phyloP scores from a whole-genome alignment of 1,139 yeast species.

The Taphrina communis region DNA sequence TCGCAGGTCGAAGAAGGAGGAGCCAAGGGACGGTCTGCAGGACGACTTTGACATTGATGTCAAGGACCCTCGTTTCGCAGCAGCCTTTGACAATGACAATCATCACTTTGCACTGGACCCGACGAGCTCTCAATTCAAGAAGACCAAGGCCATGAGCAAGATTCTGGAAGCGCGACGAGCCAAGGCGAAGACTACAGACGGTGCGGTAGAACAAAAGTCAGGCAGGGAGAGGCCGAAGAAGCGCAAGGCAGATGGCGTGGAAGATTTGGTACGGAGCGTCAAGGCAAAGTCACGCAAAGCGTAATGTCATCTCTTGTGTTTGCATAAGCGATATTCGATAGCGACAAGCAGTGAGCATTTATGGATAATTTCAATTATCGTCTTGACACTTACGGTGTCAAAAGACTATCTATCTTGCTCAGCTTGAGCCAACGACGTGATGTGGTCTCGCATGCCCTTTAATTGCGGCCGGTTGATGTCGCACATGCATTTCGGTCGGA shows the following conservation, averaged over 20 bases:
- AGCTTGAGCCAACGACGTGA: too few species aligned
- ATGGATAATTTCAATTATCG: too few species aligned
- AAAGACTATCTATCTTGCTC: too few species aligned
- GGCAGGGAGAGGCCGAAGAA: conserved; percentile 10
- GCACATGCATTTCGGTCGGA: too few species aligned
- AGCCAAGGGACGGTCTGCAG: conserved; percentile 51
- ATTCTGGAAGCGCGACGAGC: conserved; percentile 52
- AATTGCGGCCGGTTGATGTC: too few species aligned
- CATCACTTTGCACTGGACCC: conserved; percentile 87
- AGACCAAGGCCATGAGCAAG: conserved; percentile 84
- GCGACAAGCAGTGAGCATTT: too few species aligned
- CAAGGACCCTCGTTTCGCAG: conserved; percentile 85
- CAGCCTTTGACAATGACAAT: conserved; percentile 68
- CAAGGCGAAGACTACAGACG: conserved; percentile 36
- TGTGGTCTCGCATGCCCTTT: too few species aligned
- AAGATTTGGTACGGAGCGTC: conserved; percentile 34
- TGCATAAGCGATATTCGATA: not conserved
- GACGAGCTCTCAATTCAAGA: conserved; percentile 82
- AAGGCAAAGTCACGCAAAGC: conserved; percentile 22
- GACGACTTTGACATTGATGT: conserved; percentile 65
- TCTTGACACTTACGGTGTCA: too few species aligned
- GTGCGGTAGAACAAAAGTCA: not conserved
- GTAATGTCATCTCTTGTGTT: not conserved
- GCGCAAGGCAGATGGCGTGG: conserved; percentile 26
- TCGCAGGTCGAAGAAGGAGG: conserved; percentile 65